Evolutionary conservation across 352 stramenopile species (phyloP).

Genomic region (Phytophthora kernoviae): DNA sequence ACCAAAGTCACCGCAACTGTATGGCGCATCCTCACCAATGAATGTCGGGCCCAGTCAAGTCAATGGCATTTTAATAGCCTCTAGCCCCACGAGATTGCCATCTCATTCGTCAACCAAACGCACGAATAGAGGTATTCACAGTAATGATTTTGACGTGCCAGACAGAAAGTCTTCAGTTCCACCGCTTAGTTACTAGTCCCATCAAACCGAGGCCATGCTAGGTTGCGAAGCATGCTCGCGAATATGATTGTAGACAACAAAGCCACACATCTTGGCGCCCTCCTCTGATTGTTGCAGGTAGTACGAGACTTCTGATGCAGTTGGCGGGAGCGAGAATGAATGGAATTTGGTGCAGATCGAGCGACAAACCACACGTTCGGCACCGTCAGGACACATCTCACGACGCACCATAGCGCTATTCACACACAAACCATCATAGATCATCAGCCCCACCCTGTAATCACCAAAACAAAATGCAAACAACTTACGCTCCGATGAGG

Average conservation of each 20-base stretch:
- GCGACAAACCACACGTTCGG: conserved; percentile 36
- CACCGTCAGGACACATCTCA: conserved; percentile 37
- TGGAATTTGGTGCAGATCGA: conserved; percentile 41
- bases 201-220: conserved; percentile 16
- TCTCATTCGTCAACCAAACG: no score
- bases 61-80: no score
- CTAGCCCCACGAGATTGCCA: no score
- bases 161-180: no score
- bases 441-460: conserved; percentile 32
- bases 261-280: conserved; percentile 42
- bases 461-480: conserved; percentile 4
- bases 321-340: conserved; percentile 23
- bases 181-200: no score
- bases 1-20: no score
- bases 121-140: no score
- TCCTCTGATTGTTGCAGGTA: conserved; percentile 34
- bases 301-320: conserved; percentile 18
- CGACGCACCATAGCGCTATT: conserved; percentile 37
- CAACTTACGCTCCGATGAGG: conserved; percentile 39
- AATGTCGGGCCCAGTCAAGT: no score
- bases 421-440: conserved; percentile 27
- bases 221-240: conserved; percentile 20
- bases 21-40: no score
- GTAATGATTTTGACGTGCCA: no score
- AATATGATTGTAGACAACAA: conserved; percentile 52